These are phyloP conservation scores for Juglanconis juglandina DNA, from an alignment of 2,329 filamentous ascomycete genomes.

Conservation along the genomic window DNA sequence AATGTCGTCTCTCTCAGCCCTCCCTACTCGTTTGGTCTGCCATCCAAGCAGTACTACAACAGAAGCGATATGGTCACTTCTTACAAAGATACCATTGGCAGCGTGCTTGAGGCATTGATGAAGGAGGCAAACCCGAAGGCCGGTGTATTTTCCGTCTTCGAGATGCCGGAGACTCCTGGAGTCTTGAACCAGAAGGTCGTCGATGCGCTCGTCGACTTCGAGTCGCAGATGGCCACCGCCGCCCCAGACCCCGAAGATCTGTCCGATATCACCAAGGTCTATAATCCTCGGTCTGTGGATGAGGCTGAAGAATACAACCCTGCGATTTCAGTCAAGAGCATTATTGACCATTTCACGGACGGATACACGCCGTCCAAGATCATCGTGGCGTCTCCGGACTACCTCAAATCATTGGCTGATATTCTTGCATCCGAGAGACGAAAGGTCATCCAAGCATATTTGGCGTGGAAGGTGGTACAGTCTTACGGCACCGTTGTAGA, in stretches of 20 bases:
- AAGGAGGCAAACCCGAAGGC: background rate
- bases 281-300: slow-evolving; percentile 15
- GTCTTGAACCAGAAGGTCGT: slow-evolving; percentile 27
- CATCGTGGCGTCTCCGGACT: slow-evolving; percentile 40
- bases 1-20: slow-evolving; percentile 39
- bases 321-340: slow-evolving; percentile 17
- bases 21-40: slow-evolving; percentile 53
- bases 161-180: slow-evolving; percentile 22
- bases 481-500: slow-evolving; percentile 59
- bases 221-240: slow-evolving; percentile 18
- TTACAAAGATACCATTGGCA: slow-evolving; percentile 45
- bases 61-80: slow-evolving; percentile 49
- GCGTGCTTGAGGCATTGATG: slow-evolving; percentile 30
- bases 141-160: slow-evolving; percentile 21
- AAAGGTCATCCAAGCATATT: slow-evolving; percentile 55
- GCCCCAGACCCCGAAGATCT: slow-evolving; percentile 20
- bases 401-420: slow-evolving; percentile 54
- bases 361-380: slow-evolving; percentile 16
- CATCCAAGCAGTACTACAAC: slow-evolving; percentile 59
- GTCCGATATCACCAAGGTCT: slow-evolving; percentile 18
- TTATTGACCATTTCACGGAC: slow-evolving; percentile 14
- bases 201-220: slow-evolving; percentile 22
- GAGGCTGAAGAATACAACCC: slow-evolving; percentile 17
- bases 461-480: slow-evolving; percentile 64
- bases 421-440: slow-evolving; percentile 50